Percentiles rank a stretch among this genome's conserved stretches.
Conservation (phyloP, 306 rosid genomes). For the Fagus crenata region DNA sequence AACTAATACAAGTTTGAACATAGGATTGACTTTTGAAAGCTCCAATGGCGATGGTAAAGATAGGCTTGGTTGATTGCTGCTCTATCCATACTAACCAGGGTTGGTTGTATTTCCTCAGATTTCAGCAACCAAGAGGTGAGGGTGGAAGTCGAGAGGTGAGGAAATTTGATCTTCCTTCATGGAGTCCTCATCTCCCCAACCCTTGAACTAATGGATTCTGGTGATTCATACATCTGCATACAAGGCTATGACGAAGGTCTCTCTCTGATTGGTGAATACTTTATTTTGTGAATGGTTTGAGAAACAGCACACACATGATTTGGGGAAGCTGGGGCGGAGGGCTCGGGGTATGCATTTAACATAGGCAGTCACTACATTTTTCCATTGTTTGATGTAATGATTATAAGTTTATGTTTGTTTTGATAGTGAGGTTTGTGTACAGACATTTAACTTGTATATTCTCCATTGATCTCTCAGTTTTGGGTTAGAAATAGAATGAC, state of each 20-base stretch:
- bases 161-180: neutral
- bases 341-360: neutral
- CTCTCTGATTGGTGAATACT: neutral
- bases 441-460: neutral
- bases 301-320: neutral
- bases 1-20: constrained; percentile 39
- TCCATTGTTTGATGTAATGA: neutral
- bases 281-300: neutral
- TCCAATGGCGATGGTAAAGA: constrained; percentile 38
- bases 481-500: constrained; percentile 10
- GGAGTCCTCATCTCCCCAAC: neutral
- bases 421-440: constrained; percentile 12
- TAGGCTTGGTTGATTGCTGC: constrained; percentile 30
- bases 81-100: constrained; percentile 19
- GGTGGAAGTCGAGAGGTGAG: neutral
- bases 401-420: neutral
- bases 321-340: neutral
- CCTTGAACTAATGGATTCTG: neutral
- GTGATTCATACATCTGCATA: neutral
- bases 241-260: neutral
- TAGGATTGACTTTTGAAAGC: constrained; percentile 47
- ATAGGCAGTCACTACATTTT: neutral
- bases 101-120: constrained; percentile 5
- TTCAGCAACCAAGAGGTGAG: neutral
- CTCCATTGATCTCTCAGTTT: constrained; percentile 14